Percentiles rank a stretch among this genome's conserved stretches.
Conservation (phyloP, 2,329 filamentous ascomycete genomes). For the Epichloe amarillans region DNA sequence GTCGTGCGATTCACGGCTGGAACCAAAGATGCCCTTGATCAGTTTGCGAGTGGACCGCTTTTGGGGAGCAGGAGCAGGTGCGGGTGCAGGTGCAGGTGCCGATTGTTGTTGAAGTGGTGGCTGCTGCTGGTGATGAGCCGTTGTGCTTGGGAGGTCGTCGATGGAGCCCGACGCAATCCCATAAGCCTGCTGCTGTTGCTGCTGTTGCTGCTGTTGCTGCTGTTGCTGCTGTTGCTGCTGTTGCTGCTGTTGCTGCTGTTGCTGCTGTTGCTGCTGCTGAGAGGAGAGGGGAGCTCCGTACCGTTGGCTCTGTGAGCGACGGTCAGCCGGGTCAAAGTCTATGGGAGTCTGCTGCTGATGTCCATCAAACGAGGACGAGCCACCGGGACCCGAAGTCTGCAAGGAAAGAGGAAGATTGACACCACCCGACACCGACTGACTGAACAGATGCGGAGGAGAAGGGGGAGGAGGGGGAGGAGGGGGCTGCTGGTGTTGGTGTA, state of each 20-base stretch:
- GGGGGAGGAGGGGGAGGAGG: constrained; percentile 12
- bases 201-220: no score
- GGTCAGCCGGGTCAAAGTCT: constrained; percentile 29
- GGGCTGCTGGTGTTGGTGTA: constrained; percentile 16
- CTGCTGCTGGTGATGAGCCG: constrained; percentile 13
- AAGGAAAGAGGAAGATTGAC: constrained; percentile 17
- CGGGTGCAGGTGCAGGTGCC: no score
- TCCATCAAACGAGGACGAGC: constrained; percentile 18
- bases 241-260: no score
- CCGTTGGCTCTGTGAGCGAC: constrained; percentile 39
- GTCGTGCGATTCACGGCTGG: constrained; percentile 11
- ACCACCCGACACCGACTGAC: constrained; percentile 14
- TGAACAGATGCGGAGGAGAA: constrained; percentile 20
- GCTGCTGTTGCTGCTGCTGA: no score
- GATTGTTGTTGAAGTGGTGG: constrained; percentile 24
- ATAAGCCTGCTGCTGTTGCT: no score
- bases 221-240: no score
- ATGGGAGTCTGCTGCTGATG: constrained; percentile 19
- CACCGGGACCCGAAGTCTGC: constrained; percentile 17
- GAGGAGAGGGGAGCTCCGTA: constrained; percentile 20
- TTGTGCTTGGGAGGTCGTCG: constrained; percentile 12
- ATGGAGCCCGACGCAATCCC: constrained; percentile 11
- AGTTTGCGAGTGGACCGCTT: constrained; percentile 40
- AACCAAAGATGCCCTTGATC: constrained; percentile 40
- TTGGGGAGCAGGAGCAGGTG: constrained; percentile 19